Conservation (phyloP, 805 yeast genomes). For the Pichia occidentalis region DNA sequence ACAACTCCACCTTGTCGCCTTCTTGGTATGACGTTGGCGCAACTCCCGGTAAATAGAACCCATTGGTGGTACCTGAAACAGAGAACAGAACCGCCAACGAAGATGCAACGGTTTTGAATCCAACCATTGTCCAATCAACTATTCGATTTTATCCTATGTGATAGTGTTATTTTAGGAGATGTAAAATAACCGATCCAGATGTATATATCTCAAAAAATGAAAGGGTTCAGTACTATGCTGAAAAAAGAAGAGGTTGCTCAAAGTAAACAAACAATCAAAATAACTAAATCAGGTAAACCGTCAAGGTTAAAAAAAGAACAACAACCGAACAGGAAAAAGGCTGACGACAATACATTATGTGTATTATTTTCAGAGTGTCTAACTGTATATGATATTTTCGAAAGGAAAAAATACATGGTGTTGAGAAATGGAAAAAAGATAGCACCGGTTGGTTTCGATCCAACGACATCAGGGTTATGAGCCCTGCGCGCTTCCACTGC, state of each 20-base stretch:
- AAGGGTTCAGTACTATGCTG: too few species aligned
- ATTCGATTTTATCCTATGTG: too few species aligned
- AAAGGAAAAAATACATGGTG: not conserved
- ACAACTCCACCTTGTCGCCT: constrained; percentile 66
- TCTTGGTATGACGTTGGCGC: constrained; percentile 84
- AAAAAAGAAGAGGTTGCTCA: too few species aligned
- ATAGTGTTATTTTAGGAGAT: too few species aligned
- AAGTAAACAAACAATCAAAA: too few species aligned
- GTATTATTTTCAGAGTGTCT: not conserved
- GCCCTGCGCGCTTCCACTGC: constrained; percentile 99
- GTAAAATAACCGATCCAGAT: too few species aligned
- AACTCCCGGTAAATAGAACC: constrained; percentile 88
- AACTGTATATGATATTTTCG: not conserved
- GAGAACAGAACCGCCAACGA: not conserved
- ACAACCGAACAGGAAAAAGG: too few species aligned
- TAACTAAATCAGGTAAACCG: too few species aligned
- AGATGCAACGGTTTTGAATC: not conserved
- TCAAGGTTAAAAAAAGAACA: too few species aligned
- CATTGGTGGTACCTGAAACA: constrained; percentile 6
- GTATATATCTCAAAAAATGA: too few species aligned
- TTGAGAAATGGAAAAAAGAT: constrained; percentile 32
- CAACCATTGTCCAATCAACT: constrained; percentile 1
- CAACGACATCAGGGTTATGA: constrained; percentile 97
- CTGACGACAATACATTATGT: too few species aligned
- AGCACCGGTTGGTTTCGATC: constrained; percentile 97